Conservation (phyloP, 352 stramenopile species). For the Phytopythium montanum region DNA sequence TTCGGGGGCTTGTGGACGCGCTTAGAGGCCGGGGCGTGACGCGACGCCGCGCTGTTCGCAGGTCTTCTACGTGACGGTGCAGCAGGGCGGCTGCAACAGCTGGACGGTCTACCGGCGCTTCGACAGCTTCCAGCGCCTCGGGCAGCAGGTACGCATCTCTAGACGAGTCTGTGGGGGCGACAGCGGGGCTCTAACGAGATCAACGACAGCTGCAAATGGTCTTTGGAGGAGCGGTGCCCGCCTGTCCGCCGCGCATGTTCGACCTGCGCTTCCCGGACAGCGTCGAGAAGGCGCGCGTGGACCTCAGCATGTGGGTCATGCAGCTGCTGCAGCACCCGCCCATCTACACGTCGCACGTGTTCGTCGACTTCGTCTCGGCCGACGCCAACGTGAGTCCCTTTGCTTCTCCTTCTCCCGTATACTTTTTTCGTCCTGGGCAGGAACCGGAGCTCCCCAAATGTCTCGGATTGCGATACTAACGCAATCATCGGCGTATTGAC, state of each 20-base stretch:
- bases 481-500: not conserved
- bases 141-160: slow-evolving; percentile 31
- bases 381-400: slow-evolving; percentile 61
- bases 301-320: slow-evolving; percentile 80
- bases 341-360: slow-evolving; percentile 81
- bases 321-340: slow-evolving; percentile 73
- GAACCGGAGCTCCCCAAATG: too few relatives aligned
- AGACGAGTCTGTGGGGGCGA: not conserved
- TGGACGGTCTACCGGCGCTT: slow-evolving; percentile 79
- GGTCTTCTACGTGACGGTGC: slow-evolving; percentile 76
- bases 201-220: slow-evolving; percentile 49
- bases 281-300: slow-evolving; percentile 66
- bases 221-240: slow-evolving; percentile 56
- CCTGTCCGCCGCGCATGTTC: slow-evolving; percentile 49
- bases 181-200: too few relatives aligned
- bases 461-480: not conserved
- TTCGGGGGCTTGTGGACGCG: not conserved
- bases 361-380: slow-evolving; percentile 76
- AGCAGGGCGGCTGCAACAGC: slow-evolving; percentile 56
- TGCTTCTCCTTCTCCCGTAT: too few relatives aligned
- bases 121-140: slow-evolving; percentile 73
- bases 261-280: slow-evolving; percentile 64
- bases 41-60: slow-evolving; percentile 5
- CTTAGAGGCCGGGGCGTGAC: not conserved
- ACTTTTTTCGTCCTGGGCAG: too few relatives aligned